Evolutionary conservation across 768 basidiomycete species (phyloP).

Genomic region (Termitomyces sp.): DNA sequence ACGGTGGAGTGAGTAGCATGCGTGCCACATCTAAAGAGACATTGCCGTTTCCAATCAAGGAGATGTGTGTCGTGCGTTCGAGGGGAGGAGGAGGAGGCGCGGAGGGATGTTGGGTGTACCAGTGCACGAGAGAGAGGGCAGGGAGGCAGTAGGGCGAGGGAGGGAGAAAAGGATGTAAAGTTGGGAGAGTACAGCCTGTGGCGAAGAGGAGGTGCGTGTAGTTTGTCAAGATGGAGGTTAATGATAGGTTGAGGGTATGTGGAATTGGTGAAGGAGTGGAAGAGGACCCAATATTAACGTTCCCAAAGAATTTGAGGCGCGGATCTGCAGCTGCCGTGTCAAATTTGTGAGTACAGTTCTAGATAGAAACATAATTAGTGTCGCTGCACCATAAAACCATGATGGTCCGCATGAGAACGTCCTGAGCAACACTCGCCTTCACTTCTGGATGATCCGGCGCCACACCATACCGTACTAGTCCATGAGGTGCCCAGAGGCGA

Average conservation of each 20-base stretch:
- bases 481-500: constrained; percentile 91
- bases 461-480: constrained; percentile 92
- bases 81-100: constrained; percentile 57
- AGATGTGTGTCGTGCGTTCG: constrained; percentile 64
- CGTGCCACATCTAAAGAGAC: constrained; percentile 92
- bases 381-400: constrained; percentile 4
- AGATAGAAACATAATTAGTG: background rate
- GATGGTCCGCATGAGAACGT: background rate
- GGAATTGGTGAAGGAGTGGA: constrained; percentile 36
- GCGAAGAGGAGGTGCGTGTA: constrained; percentile 89
- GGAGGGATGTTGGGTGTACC: constrained; percentile 95
- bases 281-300: constrained; percentile 59
- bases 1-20: constrained; percentile 74
- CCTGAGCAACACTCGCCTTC: constrained; percentile 51
- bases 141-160: constrained; percentile 54
- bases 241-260: constrained; percentile 54
- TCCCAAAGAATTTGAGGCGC: constrained; percentile 88
- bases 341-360: constrained; percentile 98
- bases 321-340: constrained; percentile 76
- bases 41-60: constrained; percentile 92
- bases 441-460: constrained; percentile 99
- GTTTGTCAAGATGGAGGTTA: constrained; percentile 57
- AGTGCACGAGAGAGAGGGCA: constrained; percentile 85
- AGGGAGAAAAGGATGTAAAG: constrained; percentile 51
- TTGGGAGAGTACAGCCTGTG: constrained; percentile 75